A percentile compares a stretch with the other conserved stretches of the same genome.
Evolutionary conservation across 2,329 filamentous ascomycete genomes (phyloP).

Genomic region (Diaporthe citri): DNA sequence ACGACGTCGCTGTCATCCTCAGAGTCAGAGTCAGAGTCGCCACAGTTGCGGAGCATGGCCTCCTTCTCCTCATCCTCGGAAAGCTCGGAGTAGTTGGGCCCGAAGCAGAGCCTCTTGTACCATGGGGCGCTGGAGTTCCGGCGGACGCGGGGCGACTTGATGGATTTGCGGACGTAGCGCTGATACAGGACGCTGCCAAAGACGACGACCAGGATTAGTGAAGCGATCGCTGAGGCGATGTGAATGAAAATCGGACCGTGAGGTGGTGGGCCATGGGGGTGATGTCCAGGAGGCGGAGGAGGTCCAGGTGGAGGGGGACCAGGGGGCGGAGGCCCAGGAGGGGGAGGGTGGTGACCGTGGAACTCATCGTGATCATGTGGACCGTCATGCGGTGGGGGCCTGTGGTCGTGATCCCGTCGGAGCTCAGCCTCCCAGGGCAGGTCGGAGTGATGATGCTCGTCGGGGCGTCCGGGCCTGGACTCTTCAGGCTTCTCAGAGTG

Average conservation of each 20-base stretch:
- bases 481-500: not conserved
- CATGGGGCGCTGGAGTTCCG: constrained; percentile 34
- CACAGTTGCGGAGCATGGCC: constrained; percentile 46
- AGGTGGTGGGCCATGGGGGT: not conserved
- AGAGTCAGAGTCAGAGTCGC: constrained; percentile 37
- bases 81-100: constrained; percentile 40
- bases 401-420: constrained; percentile 28
- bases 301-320: not conserved
- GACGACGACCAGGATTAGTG: constrained; percentile 45
- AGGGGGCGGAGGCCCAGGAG: constrained; percentile 20
- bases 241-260: constrained; percentile 21
- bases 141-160: constrained; percentile 27
- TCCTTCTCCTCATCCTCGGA: constrained; percentile 54
- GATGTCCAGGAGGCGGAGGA: not conserved
- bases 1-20: constrained; percentile 54
- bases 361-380: constrained; percentile 35
- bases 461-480: not conserved
- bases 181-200: constrained; percentile 45
- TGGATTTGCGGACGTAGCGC: constrained; percentile 44
- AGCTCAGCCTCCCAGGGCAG: constrained; percentile 36
- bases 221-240: constrained; percentile 37
- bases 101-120: constrained; percentile 39
- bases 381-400: constrained; percentile 14
- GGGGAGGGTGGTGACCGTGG: constrained; percentile 1
- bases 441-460: not conserved